Evolutionary conservation across 2,329 filamentous ascomycete species (phyloP).

Genomic region (Tolypocladium nubicola): DNA sequence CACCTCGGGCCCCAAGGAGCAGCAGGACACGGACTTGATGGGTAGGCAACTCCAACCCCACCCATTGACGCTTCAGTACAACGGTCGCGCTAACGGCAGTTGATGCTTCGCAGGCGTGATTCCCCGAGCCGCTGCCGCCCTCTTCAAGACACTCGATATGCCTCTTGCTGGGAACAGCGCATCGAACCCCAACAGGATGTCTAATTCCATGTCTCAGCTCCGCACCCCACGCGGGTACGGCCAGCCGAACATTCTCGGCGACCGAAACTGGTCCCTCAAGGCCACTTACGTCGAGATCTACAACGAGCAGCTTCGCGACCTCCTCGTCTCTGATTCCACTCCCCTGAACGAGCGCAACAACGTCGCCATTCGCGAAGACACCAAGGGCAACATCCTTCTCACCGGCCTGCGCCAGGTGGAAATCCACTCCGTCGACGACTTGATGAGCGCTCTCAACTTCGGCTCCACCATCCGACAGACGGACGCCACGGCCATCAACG

Average conservation of each 20-base stretch:
- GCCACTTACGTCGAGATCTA: constrained; percentile 97
- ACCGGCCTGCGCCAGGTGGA: constrained; percentile 82
- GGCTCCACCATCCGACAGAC: constrained; percentile 93
- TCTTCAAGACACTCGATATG: constrained; percentile 80
- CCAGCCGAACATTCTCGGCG: constrained; percentile 36
- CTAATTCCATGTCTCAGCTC: constrained; percentile 59
- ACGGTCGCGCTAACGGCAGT: not conserved
- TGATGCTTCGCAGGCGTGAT: constrained; percentile 61
- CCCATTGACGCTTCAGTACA: not conserved
- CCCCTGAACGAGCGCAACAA: constrained; percentile 58
- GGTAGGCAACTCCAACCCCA: constrained; percentile 39
- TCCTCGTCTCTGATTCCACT: constrained; percentile 68
- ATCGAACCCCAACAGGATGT: constrained; percentile 38
- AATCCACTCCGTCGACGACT: constrained; percentile 84
- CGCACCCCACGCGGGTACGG: constrained; percentile 66
- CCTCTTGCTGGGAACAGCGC: constrained; percentile 35
- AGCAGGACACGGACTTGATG: constrained; percentile 60
- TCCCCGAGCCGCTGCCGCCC: constrained; percentile 71
- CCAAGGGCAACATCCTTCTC: constrained; percentile 86
- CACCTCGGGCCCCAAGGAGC: constrained; percentile 75
- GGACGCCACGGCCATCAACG: constrained; percentile 93
- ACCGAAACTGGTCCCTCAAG: constrained; percentile 82
- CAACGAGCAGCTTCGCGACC: constrained; percentile 88
- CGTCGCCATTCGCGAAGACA: constrained; percentile 90
- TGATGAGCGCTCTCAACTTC: constrained; percentile 81